Base-by-base conservation (phyloP, 805 yeast species). In the Yarrowia hollandica region DNA sequence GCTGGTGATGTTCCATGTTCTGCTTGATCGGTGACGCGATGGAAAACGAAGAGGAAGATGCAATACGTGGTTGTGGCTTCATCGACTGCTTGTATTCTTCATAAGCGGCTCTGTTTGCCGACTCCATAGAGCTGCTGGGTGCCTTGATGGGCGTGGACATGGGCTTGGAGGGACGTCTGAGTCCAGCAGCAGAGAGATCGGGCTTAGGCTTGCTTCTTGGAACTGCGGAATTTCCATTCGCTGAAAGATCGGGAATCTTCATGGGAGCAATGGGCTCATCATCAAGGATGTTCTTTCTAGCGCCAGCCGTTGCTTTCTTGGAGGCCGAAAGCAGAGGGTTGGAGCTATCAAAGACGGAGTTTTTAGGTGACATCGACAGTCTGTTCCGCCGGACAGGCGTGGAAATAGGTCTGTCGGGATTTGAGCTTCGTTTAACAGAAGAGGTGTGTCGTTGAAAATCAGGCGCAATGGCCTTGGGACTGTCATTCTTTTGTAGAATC, bases 31-130 rank as follows among this genome's bases (percentile, higher is more conserved):
- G 55, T 8, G 39, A 33, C 22, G 38, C n/a, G 15, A 48, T 48
- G 12, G 55, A 48, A 16, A 48, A 22, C 15, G 55, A 3, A 1
- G 55, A 33, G 8, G 15, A 15, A 4, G 39, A 22, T 12, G 39
- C 19, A 11, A 16, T 22, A 3, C 30, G 28, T 2, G 55, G 55
- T 15, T 48, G 28, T 2, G 55, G 55, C 12, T 48, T 48, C 55
- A 48, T 48, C 14, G 55, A 22, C 30, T 48, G 55, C 39, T 48
- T 48, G 31, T 48, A 48, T 39, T 48, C 55, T 22, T 48, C 55
- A 16, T 48, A 48, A n/a, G 55, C 55, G 4, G 55, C 55, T 48
- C 55, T 48, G 30, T 48, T 48, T 3, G 55, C 55, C 2, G 55
- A 48, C 16, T 33, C 55, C 55, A 48, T 48, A 1, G 55, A 21